phyloP scores from a whole-genome alignment of 371 early-diverging fungal species.

The Rhizomucor pusillus region DNA sequence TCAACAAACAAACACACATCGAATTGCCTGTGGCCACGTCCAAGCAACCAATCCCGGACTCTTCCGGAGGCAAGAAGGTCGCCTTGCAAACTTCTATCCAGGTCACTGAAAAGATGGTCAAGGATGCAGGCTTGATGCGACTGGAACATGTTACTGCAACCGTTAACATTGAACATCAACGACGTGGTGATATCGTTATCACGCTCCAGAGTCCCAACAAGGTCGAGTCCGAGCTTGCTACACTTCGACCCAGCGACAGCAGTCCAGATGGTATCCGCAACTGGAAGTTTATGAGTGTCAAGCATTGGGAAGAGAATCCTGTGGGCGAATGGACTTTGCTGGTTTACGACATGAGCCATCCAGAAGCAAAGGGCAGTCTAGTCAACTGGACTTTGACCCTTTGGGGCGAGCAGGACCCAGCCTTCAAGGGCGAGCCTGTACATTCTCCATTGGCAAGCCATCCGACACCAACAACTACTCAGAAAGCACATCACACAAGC shows the following conservation, averaged over 20 bases:
- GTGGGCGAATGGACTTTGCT: conserved; percentile 82
- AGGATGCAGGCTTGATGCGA: conserved; percentile 43
- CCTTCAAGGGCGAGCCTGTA: conserved; percentile 26
- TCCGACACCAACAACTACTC: conserved; percentile 1
- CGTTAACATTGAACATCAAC: conserved; percentile 74
- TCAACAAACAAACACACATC: conserved; percentile 65
- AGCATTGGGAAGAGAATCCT: conserved; percentile 93
- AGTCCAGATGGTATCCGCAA: conserved; percentile 72
- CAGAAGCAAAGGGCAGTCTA: conserved; percentile 41
- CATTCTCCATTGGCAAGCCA: conserved; percentile 13
- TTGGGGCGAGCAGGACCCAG: conserved; percentile 59
- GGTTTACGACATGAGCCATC: conserved; percentile 54
- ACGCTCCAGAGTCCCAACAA: conserved; percentile 70
- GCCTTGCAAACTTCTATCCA: conserved; percentile 34
- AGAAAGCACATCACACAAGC: not conserved
- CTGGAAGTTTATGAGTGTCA: conserved; percentile 96
- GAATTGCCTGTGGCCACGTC: conserved; percentile 39
- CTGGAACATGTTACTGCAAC: conserved; percentile 90
- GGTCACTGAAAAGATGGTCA: conserved; percentile 48
- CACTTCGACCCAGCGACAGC: conserved; percentile 63
- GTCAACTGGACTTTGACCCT: conserved; percentile 68
- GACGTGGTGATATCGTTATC: conserved; percentile 82
- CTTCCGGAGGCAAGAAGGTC: conserved; percentile 18
- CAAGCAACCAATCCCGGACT: conserved; percentile 58
- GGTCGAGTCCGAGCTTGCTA: conserved; percentile 67